Evolutionary conservation across 1,284 basidiomycete species (phyloP).

Genomic region (Ustilago bromivora): DNA sequence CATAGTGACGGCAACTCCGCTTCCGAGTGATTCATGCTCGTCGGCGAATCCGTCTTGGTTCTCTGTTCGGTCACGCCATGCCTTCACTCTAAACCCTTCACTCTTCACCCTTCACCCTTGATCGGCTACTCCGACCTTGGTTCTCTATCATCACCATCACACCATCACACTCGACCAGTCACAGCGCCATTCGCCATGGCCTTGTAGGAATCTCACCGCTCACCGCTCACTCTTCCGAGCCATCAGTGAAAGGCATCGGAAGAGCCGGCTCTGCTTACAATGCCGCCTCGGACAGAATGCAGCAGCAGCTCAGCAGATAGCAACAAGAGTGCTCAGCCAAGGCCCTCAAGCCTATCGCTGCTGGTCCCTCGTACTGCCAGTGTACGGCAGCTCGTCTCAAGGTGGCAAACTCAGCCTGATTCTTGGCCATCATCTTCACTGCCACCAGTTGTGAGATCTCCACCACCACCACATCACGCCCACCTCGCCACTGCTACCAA

Average conservation of each 20-base stretch:
- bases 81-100: neutral
- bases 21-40: neutral
- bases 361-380: conserved; percentile 30
- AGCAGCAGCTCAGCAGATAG: neutral
- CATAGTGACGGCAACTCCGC: neutral
- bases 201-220: neutral
- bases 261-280: conserved; percentile 1
- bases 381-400: conserved; percentile 43
- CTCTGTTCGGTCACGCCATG: neutral
- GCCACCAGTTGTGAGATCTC: neutral
- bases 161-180: neutral
- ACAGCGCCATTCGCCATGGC: conserved; percentile 15
- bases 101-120: neutral
- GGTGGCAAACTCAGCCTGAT: conserved; percentile 31
- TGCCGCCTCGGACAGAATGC: conserved; percentile 18
- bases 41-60: neutral
- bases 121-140: neutral
- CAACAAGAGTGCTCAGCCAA: conserved; percentile 15
- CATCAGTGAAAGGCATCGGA: conserved; percentile 8
- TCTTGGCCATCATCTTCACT: neutral
- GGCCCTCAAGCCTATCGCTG: conserved; percentile 33
- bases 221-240: conserved; percentile 10
- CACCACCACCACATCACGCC: conserved; percentile 13
- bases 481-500: conserved; percentile 22
- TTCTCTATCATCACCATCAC: conserved; percentile 1